Evolutionary conservation across 768 basidiomycete species (phyloP), one percentile per base, ranked within the genome.

Genomic region (Nidularia pulvinata): DNA sequence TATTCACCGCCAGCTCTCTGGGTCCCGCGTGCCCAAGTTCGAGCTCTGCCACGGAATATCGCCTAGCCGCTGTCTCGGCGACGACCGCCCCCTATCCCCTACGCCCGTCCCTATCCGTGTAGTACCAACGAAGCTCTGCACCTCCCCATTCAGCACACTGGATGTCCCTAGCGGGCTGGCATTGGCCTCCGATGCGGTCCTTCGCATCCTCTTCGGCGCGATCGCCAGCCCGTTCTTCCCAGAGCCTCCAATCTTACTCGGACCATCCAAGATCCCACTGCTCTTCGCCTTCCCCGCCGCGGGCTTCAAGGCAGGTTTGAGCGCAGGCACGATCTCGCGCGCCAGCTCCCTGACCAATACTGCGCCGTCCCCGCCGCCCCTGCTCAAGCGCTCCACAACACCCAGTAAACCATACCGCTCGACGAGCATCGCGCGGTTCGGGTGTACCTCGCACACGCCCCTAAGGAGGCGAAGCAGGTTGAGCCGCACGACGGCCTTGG

Each of bases 311-410:
- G 80, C 91, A 2, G 91, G 90, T 36, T 82, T 81, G 43, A 94
- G 77, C 0, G 85, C 80, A 0, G 92, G 92, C 22, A 92, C 75
- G 54, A 94, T 92, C 69, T 94, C 92, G 60, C 88, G 80, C 16
- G 93, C 93, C 45, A 97, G 70, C 67, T 98, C 92, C 53, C 91
- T 79, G 14, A 97, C 94, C 32, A 99, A 80, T 14, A 98, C 89
- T 0, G 96, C 95, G 10, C 85, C 90, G 66, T 99, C 97, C 9
- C 74, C 76, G 7, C 76, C 75, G 48, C 88, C 85, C 57, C 84
- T 81, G 63, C 91, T 92, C 48, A 98, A 73, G 56, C 81, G 80
- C 59, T 86, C 83, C 53, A 99, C 92, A 3, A 94, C 84, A 34
- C 86, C 88, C 53, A 89, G 77, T 49, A 96, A 71, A 0, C 90